Conservation (phyloP, 345 rosid species). For the Eucalyptus cloeziana region DNA sequence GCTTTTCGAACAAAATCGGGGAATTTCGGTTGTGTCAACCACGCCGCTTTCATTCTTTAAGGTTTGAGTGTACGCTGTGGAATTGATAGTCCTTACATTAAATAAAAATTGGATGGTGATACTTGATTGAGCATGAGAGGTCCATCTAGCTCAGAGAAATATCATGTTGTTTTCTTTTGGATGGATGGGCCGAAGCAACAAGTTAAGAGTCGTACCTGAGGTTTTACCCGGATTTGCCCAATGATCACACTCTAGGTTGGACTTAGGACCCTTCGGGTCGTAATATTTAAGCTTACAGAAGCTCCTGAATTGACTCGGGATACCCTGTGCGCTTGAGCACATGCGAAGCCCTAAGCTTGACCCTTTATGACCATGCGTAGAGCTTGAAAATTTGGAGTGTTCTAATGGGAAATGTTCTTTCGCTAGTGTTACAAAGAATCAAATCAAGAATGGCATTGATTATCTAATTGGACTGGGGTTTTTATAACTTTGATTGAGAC, state of each 20-base stretch:
- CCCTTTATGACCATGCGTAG: no score
- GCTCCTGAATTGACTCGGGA: background rate
- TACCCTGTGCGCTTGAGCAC: no score
- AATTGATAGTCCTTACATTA: no score
- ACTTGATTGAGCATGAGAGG: background rate
- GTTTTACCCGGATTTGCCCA: background rate
- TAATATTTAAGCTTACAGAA: background rate
- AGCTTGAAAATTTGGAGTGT: background rate
- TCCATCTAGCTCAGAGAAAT: background rate
- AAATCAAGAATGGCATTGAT: background rate
- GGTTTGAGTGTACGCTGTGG: no score
- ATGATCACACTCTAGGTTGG: background rate
- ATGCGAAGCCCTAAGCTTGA: no score
- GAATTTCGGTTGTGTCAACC: no score
- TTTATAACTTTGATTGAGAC: background rate
- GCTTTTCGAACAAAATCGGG: no score
- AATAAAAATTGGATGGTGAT: no score
- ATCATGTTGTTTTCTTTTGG: background rate
- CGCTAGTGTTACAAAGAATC: background rate
- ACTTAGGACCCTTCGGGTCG: background rate
- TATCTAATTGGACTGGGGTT: rapidly evolving
- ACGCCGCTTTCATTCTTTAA: no score
- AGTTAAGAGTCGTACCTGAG: background rate
- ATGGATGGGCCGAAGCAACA: background rate
- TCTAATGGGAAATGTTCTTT: background rate